A percentile compares a stretch with the other conserved stretches of the same genome.
These are phyloP conservation scores for California macrophylla DNA, from an alignment of 441 rosid species.

Conservation along the genomic window DNA sequence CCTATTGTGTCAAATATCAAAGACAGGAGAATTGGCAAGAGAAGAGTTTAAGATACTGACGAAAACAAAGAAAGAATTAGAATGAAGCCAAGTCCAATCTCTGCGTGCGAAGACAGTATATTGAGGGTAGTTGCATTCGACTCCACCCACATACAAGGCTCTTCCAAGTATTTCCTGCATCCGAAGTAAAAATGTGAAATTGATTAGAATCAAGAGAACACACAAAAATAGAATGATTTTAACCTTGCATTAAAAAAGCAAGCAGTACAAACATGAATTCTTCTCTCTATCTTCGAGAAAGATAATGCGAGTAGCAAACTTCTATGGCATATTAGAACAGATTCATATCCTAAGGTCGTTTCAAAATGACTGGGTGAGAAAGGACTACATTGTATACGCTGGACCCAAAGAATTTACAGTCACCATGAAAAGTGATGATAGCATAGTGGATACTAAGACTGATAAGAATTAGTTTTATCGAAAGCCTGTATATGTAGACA, in stretches of 20 bases:
- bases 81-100: slow-evolving; percentile 85
- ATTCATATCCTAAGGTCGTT: neutral
- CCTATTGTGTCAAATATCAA: neutral
- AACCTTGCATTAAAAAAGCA: neutral
- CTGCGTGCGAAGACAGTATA: slow-evolving; percentile 82
- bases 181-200: slow-evolving; percentile 13
- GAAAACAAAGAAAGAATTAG: slow-evolving; percentile 66
- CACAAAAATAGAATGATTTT: neutral
- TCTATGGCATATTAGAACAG: neutral
- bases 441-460: neutral
- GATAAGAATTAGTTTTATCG: neutral
- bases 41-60: slow-evolving; percentile 32
- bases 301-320: neutral
- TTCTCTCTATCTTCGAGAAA: too few relatives aligned
- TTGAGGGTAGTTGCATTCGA: slow-evolving; percentile 76
- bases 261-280: neutral
- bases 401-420: neutral
- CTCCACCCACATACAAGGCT: slow-evolving; percentile 91
- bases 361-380: neutral
- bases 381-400: too few relatives aligned
- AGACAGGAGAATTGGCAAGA: neutral
- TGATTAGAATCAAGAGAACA: neutral
- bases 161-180: slow-evolving; percentile 81
- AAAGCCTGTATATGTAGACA: neutral
- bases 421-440: neutral